These are phyloP conservation scores for Phytophthora megakarya DNA, from an alignment of 352 stramenopile genomes.

Conservation along the genomic window DNA sequence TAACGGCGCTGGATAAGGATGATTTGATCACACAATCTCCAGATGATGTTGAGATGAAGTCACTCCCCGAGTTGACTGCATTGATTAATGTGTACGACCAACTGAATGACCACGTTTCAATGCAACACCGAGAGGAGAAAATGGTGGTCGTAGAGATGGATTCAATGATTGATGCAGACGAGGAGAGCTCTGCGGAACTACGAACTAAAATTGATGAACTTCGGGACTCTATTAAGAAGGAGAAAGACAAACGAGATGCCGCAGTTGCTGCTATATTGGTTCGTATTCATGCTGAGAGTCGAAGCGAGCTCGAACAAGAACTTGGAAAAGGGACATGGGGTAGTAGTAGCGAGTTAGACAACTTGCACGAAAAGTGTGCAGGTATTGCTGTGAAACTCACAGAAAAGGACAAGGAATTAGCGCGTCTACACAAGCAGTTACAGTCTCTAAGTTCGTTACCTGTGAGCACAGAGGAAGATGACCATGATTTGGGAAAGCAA, in stretches of 20 bases:
- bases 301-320: neutral
- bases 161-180: constrained; percentile 22
- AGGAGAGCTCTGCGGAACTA: constrained; percentile 18
- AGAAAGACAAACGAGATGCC: constrained; percentile 31
- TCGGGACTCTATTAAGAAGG: constrained; percentile 28
- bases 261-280: constrained; percentile 44
- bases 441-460: constrained; percentile 17
- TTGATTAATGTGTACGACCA: constrained; percentile 33
- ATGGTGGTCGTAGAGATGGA: constrained; percentile 23
- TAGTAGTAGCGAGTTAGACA: neutral
- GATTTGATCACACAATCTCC: neutral
- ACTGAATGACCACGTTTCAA: constrained; percentile 32
- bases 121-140: constrained; percentile 38
- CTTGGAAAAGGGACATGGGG: neutral
- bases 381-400: constrained; percentile 22
- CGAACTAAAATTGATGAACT: constrained; percentile 36
- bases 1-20: neutral
- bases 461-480: neutral
- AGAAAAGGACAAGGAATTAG: constrained; percentile 26
- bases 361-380: constrained; percentile 24
- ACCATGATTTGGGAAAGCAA: neutral
- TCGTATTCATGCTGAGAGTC: neutral
- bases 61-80: neutral
- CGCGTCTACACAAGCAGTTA: constrained; percentile 21
- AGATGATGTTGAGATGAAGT: constrained; percentile 9